phyloP scores from a whole-genome alignment of 352 stramenopile species.

The Globisporangium uncinulatum region DNA sequence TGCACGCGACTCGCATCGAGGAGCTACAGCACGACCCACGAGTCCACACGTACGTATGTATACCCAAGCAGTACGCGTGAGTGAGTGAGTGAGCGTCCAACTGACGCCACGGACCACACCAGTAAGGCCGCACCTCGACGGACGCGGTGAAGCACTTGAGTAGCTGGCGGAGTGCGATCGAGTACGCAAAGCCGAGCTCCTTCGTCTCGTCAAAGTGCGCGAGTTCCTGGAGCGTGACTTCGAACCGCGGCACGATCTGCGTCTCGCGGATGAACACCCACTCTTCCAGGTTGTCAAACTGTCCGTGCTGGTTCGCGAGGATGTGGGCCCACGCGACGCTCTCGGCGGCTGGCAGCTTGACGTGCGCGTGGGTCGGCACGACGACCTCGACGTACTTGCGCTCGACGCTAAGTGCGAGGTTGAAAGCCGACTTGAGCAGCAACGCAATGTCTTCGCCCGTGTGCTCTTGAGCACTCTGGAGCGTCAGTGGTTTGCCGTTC shows the following conservation, averaged over 20 bases:
- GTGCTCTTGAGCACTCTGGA: slow-evolving; percentile 36
- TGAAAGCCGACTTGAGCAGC: slow-evolving; percentile 78
- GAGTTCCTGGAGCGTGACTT: slow-evolving; percentile 53
- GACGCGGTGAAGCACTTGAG: slow-evolving; percentile 80
- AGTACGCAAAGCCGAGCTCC: slow-evolving; percentile 77
- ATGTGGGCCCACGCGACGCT: slow-evolving; percentile 81
- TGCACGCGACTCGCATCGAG: slow-evolving; percentile 40
- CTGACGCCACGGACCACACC: background rate
- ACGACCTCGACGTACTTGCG: slow-evolving; percentile 76
- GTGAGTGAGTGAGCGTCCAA: background rate
- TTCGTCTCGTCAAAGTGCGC: slow-evolving; percentile 56
- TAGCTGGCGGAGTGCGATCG: slow-evolving; percentile 66
- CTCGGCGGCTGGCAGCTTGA: slow-evolving; percentile 38
- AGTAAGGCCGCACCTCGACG: slow-evolving; percentile 41
- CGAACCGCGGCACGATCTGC: slow-evolving; percentile 68
- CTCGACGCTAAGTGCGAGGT: slow-evolving; percentile 74
- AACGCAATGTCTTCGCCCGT: slow-evolving; percentile 61
- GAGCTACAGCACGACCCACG: slow-evolving; percentile 23
- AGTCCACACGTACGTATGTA: background rate
- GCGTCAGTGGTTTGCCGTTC: slow-evolving; percentile 54
- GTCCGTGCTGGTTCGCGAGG: slow-evolving; percentile 69
- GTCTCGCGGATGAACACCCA: slow-evolving; percentile 80
- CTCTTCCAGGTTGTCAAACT: slow-evolving; percentile 84
- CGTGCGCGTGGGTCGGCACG: slow-evolving; percentile 28
- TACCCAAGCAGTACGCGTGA: slow-evolving; percentile 6